Evolutionary conservation across 805 yeast species (phyloP).

Genomic region (Candida easanensis): DNA sequence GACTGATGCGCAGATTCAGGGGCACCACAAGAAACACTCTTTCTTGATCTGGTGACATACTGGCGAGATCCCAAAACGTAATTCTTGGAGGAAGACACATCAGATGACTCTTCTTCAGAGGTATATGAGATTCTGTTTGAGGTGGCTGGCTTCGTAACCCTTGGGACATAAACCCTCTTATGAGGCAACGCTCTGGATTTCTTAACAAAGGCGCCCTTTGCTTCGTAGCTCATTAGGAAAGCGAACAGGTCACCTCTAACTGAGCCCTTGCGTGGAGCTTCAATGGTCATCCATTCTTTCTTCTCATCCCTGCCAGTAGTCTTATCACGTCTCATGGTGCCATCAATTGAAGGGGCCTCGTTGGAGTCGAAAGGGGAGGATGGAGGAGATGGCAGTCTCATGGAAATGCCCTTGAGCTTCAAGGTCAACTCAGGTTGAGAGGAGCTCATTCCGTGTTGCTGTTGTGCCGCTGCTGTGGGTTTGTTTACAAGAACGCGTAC

Average conservation of each 20-base stretch:
- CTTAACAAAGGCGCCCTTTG: neutral
- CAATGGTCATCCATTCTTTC: slow-evolving; percentile 1
- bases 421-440: neutral
- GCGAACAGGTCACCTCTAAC: slow-evolving; percentile 1
- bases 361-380: slow-evolving; percentile 16
- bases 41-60: slow-evolving; percentile 19
- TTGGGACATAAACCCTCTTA: slow-evolving; percentile 5
- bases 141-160: neutral
- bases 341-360: neutral
- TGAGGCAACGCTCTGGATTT: neutral
- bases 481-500: neutral
- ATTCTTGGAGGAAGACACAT: neutral
- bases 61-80: slow-evolving; percentile 1
- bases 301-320: neutral
- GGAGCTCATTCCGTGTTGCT: neutral
- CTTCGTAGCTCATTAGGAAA: slow-evolving; percentile 3
- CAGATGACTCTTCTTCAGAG: slow-evolving; percentile 9
- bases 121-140: neutral
- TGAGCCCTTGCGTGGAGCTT: slow-evolving; percentile 3
- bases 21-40: neutral
- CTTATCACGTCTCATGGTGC: neutral
- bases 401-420: neutral
- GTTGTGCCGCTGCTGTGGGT: neutral
- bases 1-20: neutral
- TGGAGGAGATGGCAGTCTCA: slow-evolving; percentile 19